Evolutionary conservation across 495 filamentous ascomycete species (phyloP), one percentile per base, ranked within the genome.

Genomic region (Penicillium taxi): DNA sequence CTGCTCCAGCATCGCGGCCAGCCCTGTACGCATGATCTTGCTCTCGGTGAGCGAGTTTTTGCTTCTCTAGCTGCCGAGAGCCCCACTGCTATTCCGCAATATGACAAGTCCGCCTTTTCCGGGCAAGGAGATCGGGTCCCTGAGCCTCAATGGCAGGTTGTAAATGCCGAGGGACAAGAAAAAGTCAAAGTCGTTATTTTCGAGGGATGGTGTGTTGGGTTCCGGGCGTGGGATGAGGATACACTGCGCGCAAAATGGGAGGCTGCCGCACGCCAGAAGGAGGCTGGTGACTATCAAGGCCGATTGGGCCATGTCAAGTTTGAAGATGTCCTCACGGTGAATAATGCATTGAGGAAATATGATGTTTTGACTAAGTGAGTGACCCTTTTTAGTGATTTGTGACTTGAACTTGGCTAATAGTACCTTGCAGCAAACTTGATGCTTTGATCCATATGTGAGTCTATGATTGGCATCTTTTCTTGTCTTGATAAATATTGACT

Each of bases 171-270:
- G 7, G 69, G 59, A 1, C 59, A 67, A 34, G 40, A 62, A 9
- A 64, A 58, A 24, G 60, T 84, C 17, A 66, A 78, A 39, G 52
- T 69, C 12, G 68, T 96, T 1, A 75, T 96, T 28, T 80, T 96
- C 38, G 90, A 96, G 53, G 90, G 90, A 11, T 96, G 90, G 90
- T 72, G 84, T 59, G 81, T 94, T 21, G 90, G 88, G 1, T 96
- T 96, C 62, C 74, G 81, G 11, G 48, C 79, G 3, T 69, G 88
- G 34, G 50, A 63, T 36, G 66, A 75, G 9, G 35, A 57, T 1
- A 64, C 64, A n/a, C 41, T 90, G 20, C 64, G 70, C 38, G 48
- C 43, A 35, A 72, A 69, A 28, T 87, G 81, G 78, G 59, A 72
- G 31, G 51, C 45, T 15, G 72, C 77, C 3, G 71, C 67, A 26